Evolutionary conservation across 495 filamentous ascomycete genomes (phyloP), one percentile per base, ranked within the genome.

Genomic region (Penicillium cosmopolitanum): DNA sequence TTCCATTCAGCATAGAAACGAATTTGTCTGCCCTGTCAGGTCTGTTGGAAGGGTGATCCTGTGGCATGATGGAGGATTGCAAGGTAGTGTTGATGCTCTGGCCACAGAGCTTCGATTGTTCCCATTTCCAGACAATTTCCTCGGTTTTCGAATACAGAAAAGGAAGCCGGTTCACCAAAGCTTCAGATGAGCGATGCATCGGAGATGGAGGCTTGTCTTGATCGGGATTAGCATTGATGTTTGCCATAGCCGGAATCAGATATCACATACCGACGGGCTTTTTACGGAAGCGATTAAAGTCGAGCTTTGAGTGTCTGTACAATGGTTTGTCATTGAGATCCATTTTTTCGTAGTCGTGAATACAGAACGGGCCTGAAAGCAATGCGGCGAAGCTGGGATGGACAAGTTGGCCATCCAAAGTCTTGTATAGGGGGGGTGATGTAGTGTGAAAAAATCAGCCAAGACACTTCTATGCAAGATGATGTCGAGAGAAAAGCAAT

Each of bases 91-190:
- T 21, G 19, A 21, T 21, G 19, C 19, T 21, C 19, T 21, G 19
- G 19, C 19, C 2, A 21, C 19, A 21, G 19, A 21, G 19, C 19
- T 21, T 21, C 19, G 43, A 55, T 38, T 56, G 47, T 36, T 56
- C 53, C 58, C 53, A 56, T 33, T 56, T 55, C 58, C 53, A 61
- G 33, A 61, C 58, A 16, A 61, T 47, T 44, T 56, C 53, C 36
- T 56, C 53, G 19, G 53, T 61, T 53, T 56, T 61, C 12, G 58
- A 56, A 50, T 52, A 61, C 10, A 56, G 55, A 31, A 56, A 61
- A 34, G 58, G 58, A n/a, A 43, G 15, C 15, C 40, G 12, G n/a
- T 18, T 43, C n/a, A 43, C 40, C 3, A 15, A 43, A 1, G 12
- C 11, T 43, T 43, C 11, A 10, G 40, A 43, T 7, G 40, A 15